Base-by-base conservation (phyloP, 2,329 filamentous ascomycete species). In the Cadophora malorum region DNA sequence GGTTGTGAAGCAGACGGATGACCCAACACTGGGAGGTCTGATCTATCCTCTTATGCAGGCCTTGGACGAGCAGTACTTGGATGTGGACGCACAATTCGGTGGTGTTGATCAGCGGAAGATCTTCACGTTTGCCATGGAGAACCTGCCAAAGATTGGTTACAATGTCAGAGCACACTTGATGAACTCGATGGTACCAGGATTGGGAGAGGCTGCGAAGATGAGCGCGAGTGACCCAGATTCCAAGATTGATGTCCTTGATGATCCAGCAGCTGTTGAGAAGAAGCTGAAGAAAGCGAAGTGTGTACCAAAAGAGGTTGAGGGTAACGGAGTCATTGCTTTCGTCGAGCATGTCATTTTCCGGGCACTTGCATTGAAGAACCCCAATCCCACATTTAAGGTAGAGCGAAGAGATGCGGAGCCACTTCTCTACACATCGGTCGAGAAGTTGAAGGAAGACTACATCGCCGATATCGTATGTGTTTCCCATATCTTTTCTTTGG, bases 181-280 rank as follows among this genome's bases (percentile, higher is more conserved):
- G 85, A 94, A 94, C 79, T 89, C 93, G 23, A 97, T 98, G 91
- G 91, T 98, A 21, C 90, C 94, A 0, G 95, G 96, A 49, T 83
- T 98, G 12, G 84, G 86, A 72, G 90, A 88, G 70, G 88, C 93
- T 47, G 91, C 88, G 71, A 97, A 97, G 84, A 97, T 97, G 93
- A 90, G 87, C 76, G 86, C 90, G n/a, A 91, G 88, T 75, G 88
- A 90, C 68, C 81, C 88, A 68, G 90, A 92, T 79, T 92, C 89
- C 77, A 97, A 97, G 82, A 96, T 98, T 72, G 96, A 98, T 77
- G 85, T 98, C n/a, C 86, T 98, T 21, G 96, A 98, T 76, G 73
- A 86, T 0, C 83, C 91, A 0, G 93, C 96, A 0, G 81, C 82
- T 1, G 91, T 98, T 16, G 83, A 85, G 73, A 93, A 91, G 83